Percentiles rank a stretch among this genome's conserved stretches.
Conservation (phyloP, 768 basidiomycete species). For the Leccinum boreale region DNA sequence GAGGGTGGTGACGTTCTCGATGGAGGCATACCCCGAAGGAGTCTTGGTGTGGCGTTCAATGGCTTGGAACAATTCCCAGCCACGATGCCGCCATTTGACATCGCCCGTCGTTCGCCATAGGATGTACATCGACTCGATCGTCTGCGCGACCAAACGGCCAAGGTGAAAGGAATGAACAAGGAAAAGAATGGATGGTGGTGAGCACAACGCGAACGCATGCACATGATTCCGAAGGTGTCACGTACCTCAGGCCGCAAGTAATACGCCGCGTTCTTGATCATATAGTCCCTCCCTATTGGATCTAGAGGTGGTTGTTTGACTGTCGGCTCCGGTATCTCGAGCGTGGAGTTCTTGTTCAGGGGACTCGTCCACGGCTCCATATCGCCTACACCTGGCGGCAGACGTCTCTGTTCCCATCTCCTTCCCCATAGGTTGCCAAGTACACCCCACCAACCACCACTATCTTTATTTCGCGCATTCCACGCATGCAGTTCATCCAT, state of each 20-base stretch:
- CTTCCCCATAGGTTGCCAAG: neutral
- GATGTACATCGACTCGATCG: slow-evolving; percentile 69
- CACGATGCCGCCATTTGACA: slow-evolving; percentile 63
- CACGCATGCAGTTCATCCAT: slow-evolving; percentile 40
- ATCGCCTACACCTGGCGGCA: slow-evolving; percentile 52
- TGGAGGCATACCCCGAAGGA: slow-evolving; percentile 55
- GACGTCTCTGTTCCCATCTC: slow-evolving; percentile 22
- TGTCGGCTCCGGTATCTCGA: neutral
- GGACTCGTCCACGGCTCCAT: slow-evolving; percentile 20
- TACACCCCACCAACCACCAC: neutral
- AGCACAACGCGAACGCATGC: neutral
- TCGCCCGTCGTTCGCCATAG: slow-evolving; percentile 71
- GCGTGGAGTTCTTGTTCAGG: neutral
- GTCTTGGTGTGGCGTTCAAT: slow-evolving; percentile 60
- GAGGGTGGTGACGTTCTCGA: slow-evolving; percentile 42
- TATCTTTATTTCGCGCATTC: slow-evolving; percentile 26
- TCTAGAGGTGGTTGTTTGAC: neutral
- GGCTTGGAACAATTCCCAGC: slow-evolving; percentile 67
- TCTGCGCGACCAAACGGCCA: slow-evolving; percentile 36
- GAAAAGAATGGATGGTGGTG: neutral
- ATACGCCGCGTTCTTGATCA: slow-evolving; percentile 43
- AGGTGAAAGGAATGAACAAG: neutral
- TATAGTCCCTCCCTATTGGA: slow-evolving; percentile 50
- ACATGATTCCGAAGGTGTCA: neutral
- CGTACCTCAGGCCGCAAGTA: slow-evolving; percentile 69